phyloP scores from a whole-genome alignment of 495 filamentous ascomycete genomes.

The Podospora pseudoanserina region DNA sequence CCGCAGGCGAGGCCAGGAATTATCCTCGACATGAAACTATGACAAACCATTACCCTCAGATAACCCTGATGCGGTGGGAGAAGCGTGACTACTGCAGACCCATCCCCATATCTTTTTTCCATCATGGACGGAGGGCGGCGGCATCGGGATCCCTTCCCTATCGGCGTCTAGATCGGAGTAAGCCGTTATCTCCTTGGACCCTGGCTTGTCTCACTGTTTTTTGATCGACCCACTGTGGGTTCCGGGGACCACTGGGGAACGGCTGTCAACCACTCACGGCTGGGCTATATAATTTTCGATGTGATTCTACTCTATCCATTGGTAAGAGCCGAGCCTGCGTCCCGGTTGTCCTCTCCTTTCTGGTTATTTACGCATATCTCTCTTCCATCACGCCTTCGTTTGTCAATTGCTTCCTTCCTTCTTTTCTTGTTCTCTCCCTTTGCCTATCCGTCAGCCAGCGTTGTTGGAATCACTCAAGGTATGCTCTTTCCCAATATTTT shows the following conservation, averaged over 20 bases:
- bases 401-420: constrained; percentile 13
- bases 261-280: constrained; percentile 13
- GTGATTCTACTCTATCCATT: constrained; percentile 15
- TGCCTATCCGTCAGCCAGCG: constrained; percentile 7
- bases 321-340: constrained; percentile 18
- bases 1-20: not conserved
- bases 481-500: constrained; percentile 52
- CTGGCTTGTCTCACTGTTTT: constrained; percentile 8
- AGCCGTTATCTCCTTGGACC: not conserved
- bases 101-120: not conserved
- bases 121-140: not conserved
- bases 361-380: constrained; percentile 18
- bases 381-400: constrained; percentile 13
- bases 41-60: not conserved
- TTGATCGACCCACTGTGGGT: constrained; percentile 15
- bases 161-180: not conserved
- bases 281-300: constrained; percentile 17
- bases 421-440: constrained; percentile 6
- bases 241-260: not conserved
- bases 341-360: constrained; percentile 1
- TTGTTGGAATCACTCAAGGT: constrained; percentile 46
- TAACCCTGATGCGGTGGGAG: not conserved
- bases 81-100: not conserved
- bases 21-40: not conserved
- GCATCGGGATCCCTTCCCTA: not conserved